phyloP scores from a whole-genome alignment of 1,139 yeast genomes.

The Petasospora rhodanensis region DNA sequence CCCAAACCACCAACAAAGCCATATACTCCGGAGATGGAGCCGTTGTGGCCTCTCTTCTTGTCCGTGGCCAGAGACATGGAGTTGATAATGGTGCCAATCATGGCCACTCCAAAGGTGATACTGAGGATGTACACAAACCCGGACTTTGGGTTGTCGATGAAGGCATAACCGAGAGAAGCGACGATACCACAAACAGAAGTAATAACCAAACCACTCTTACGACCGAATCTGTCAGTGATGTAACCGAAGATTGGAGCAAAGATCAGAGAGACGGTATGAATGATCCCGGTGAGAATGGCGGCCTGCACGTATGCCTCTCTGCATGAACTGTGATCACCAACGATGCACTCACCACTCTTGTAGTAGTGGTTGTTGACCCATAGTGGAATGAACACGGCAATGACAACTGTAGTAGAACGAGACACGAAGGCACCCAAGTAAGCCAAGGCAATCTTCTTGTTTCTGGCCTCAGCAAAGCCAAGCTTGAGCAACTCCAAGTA shows the following conservation, averaged over 20 bases:
- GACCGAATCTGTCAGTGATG: slow-evolving; percentile 48
- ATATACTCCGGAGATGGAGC: slow-evolving; percentile 66
- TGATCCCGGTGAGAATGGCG: slow-evolving; percentile 65
- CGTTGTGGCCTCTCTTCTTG: slow-evolving; percentile 41
- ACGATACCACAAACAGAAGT: slow-evolving; percentile 36
- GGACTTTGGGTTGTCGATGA: slow-evolving; percentile 31
- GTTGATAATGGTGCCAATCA: slow-evolving; percentile 56
- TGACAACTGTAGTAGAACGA: slow-evolving; percentile 57
- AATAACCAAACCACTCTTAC: slow-evolving; percentile 32
- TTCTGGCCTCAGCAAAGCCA: slow-evolving; percentile 42
- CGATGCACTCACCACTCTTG: slow-evolving; percentile 43
- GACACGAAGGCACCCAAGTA: slow-evolving; percentile 62
- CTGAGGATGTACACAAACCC: slow-evolving; percentile 33
- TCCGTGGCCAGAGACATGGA: slow-evolving; percentile 45
- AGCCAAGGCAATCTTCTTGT: slow-evolving; percentile 41
- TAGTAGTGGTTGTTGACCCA: slow-evolving; percentile 55
- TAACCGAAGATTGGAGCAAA: slow-evolving; percentile 64
- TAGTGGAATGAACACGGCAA: slow-evolving; percentile 60
- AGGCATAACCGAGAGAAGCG: slow-evolving; percentile 33
- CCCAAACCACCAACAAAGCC: slow-evolving; percentile 70
- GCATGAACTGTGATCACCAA: slow-evolving; percentile 37
- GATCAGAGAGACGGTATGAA: slow-evolving; percentile 52
- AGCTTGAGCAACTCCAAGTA: slow-evolving; percentile 38
- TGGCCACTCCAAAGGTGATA: slow-evolving; percentile 42
- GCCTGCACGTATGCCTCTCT: slow-evolving; percentile 61